These are phyloP conservation scores for Pseudocercospora vitis DNA, from an alignment of 2,329 filamentous ascomycete species.

Conservation along the genomic window DNA sequence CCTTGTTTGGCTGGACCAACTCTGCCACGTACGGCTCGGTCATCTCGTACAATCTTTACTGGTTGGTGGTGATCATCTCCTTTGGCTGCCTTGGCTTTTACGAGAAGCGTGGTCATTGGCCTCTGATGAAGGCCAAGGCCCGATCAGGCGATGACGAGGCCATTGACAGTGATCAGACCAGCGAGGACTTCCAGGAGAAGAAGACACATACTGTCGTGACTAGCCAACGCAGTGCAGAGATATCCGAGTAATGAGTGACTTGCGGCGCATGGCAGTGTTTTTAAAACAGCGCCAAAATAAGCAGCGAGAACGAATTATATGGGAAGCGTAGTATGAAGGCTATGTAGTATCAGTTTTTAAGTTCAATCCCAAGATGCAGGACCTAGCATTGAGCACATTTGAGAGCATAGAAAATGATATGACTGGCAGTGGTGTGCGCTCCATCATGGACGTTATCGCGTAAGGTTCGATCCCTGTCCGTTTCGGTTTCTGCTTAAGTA, in stretches of 20 bases:
- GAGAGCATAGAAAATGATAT: conserved; percentile 1
- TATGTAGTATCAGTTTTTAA: not conserved
- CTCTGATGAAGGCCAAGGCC: conserved; percentile 43
- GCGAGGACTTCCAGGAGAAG: conserved; percentile 27
- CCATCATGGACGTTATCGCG: not conserved
- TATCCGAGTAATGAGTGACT: conserved; percentile 6
- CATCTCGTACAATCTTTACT: conserved; percentile 85
- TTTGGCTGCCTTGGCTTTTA: conserved; percentile 67
- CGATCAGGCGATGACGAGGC: conserved; percentile 20
- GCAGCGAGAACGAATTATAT: not conserved
- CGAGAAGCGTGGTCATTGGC: conserved; percentile 57
- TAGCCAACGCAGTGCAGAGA: conserved; percentile 9
- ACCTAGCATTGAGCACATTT: conserved; percentile 8
- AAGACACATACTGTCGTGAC: conserved; percentile 17
- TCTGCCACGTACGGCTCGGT: conserved; percentile 85
- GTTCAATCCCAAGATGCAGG: conserved; percentile 1
- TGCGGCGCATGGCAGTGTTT: not conserved
- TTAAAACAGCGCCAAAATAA: not conserved
- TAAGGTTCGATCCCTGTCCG: not conserved
- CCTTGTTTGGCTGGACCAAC: conserved; percentile 83
- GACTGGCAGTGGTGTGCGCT: not conserved
- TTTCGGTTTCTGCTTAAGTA: not conserved
- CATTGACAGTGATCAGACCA: conserved; percentile 29
- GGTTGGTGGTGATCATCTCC: conserved; percentile 67
- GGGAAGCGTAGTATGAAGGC: not conserved